A percentile compares a stretch with the other conserved stretches of the same genome.
Evolutionary conservation across 2,329 filamentous ascomycete species (phyloP).

Genomic region (Aspergillus pseudoglaucus): DNA sequence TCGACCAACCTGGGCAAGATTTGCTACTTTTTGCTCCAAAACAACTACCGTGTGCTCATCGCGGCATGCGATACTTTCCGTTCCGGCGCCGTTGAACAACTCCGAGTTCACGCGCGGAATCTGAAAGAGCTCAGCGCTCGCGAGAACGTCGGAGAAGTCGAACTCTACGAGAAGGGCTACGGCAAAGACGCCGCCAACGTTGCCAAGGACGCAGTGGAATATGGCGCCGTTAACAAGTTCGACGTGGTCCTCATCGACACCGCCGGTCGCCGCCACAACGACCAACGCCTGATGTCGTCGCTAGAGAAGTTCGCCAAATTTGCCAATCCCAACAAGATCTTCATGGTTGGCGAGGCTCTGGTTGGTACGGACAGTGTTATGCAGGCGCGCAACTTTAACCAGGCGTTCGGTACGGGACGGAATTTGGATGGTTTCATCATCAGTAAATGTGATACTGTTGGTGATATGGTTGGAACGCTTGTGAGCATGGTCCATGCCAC

Average conservation of each 20-base stretch:
- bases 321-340: conserved; percentile 92
- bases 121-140: conserved; percentile 79
- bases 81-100: conserved; percentile 91
- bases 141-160: conserved; percentile 72
- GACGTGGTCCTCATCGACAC: conserved; percentile 98
- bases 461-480: conserved; percentile 95
- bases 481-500: conserved; percentile 98
- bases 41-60: conserved; percentile 91
- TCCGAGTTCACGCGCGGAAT: conserved; percentile 91
- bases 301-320: conserved; percentile 97
- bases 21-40: conserved; percentile 94
- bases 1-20: conserved; percentile 97
- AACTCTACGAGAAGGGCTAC: conserved; percentile 94
- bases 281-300: conserved; percentile 89
- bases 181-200: conserved; percentile 96
- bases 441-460: conserved; percentile 96
- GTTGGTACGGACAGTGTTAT: conserved; percentile 94
- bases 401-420: conserved; percentile 74
- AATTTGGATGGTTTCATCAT: conserved; percentile 95
- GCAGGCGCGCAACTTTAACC: conserved; percentile 94
- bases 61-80: conserved; percentile 96
- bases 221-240: conserved; percentile 67
- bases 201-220: conserved; percentile 84
- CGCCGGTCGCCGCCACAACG: conserved; percentile 89
- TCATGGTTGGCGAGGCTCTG: conserved; percentile 91